Evolutionary conservation across 2,329 filamentous ascomycete species (phyloP).

Genomic region (Chalaropsis thielavioides): DNA sequence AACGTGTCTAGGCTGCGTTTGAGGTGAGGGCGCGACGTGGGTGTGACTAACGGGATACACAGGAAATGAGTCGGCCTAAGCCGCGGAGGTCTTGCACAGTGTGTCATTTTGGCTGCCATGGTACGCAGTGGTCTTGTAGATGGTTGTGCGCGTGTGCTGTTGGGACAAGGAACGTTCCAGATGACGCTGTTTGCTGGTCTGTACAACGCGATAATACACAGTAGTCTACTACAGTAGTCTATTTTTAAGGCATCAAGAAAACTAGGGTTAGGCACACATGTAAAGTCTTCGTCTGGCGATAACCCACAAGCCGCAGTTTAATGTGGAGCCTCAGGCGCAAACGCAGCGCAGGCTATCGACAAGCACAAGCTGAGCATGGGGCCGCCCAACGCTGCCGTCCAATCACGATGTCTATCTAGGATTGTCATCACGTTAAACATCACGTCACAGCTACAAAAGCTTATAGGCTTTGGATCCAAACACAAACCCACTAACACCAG

Average conservation of each 20-base stretch:
- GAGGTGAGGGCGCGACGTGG: constrained; percentile 47
- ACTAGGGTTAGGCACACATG: not conserved
- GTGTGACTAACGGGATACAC: constrained; percentile 56
- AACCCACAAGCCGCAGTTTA: not conserved
- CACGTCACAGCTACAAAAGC: not conserved
- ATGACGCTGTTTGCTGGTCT: not conserved
- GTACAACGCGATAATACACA: not conserved
- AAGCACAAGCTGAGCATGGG: not conserved
- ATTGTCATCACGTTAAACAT: not conserved
- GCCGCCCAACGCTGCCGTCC: not conserved
- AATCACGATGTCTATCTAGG: not conserved
- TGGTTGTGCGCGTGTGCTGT: not conserved
- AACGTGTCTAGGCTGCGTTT: constrained; percentile 48
- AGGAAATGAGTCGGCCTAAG: constrained; percentile 57
- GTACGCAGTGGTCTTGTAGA: not conserved
- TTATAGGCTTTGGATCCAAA: too few species aligned
- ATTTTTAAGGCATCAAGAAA: not conserved
- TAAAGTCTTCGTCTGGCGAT: not conserved
- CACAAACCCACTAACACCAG: too few species aligned
- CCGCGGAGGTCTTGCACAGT: not conserved
- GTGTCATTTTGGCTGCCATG: not conserved
- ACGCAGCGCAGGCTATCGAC: not conserved
- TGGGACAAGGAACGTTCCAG: too few species aligned
- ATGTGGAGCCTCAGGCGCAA: not conserved
- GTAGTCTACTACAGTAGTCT: too few species aligned